Base-by-base conservation (phyloP, 108 stramenopile genomes). In the Pseudonitzschia multistriata region DNA sequence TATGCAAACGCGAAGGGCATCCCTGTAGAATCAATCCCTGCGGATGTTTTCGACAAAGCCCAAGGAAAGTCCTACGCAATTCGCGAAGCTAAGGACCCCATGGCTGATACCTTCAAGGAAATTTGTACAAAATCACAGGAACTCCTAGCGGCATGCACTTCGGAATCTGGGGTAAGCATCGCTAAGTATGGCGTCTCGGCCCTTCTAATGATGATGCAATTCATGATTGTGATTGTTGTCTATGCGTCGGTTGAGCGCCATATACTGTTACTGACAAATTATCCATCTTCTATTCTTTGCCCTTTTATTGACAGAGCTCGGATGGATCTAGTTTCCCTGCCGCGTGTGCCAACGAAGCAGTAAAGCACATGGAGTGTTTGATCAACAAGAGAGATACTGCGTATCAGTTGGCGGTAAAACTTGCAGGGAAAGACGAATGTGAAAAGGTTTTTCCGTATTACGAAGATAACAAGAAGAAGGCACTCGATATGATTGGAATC, bases 391-490 rank as follows among this genome's bases (percentile, higher is more conserved):
- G 77, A 45, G 77, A 69, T n/a, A 62, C 59, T 13, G 77, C 77
- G 22, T 59, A 61, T 48, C 35, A 71, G 37, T 60, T 62, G 19
- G 77, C 77, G 0, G 67, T 60, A 24, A 37, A 71, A 45, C 37
- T 78, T 28, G 70, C 71, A 27, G 77, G 77, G 53, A 78, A 72
- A 70, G 71, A 65, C 15, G 61, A 48, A 30, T 52, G 52, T 30
- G 71, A 78, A 29, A 72, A 50, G 36, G 66, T 72, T 19, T 48
- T 78, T 47, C 77, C 77, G 35, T 70, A 78, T 22, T 78, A 72
- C 57, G 77, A 78, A 45, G 77, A 78, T 22, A 71, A 70, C 77
- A 78, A 65, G 66, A 67, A 78, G 49, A 78, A 78, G 66, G 71
- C 77, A 31, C 50, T 61, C 10, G 77, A 78, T 22, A 28, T 78